A percentile compares a stretch with the other conserved stretches of the same genome.
Evolutionary conservation across 2,329 filamentous ascomycete species (phyloP).

Genomic region (Catunica adiposa): DNA sequence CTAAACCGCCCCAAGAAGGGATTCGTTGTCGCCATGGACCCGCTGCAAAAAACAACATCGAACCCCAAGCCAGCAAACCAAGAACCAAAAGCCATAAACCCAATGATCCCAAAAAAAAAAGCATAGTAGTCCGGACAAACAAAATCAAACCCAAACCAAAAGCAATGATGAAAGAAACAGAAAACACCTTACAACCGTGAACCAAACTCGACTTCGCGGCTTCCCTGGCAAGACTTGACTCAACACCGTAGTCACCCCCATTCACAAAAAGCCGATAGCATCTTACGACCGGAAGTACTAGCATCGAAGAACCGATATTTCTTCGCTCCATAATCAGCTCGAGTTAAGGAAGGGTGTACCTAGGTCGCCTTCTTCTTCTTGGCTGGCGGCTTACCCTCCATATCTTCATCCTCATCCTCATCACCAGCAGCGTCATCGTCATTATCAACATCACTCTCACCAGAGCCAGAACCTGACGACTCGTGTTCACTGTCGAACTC

Average conservation of each 20-base stretch:
- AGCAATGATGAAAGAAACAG: not conserved
- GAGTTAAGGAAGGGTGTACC: not conserved
- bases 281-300: too few relatives aligned
- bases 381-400: conserved; percentile 28
- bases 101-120: not conserved
- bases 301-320: conserved; percentile 5
- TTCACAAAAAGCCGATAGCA: too few relatives aligned
- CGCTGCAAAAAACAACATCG: not conserved
- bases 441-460: conserved; percentile 33
- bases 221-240: too few relatives aligned
- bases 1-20: not conserved
- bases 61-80: not conserved
- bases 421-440: conserved; percentile 30
- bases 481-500: conserved; percentile 88
- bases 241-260: too few relatives aligned
- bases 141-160: not conserved
- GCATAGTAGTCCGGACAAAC: not conserved
- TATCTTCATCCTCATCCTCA: conserved; percentile 24
- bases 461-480: conserved; percentile 54
- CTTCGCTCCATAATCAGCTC: not conserved
- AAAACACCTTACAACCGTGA: not conserved
- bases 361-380: conserved; percentile 30
- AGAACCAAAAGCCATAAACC: not conserved
- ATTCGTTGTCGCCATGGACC: not conserved
- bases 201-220: not conserved